Percentiles rank a stretch among this genome's conserved stretches.
These are phyloP conservation scores for Tulasnella sp. DNA, from an alignment of 768 basidiomycete genomes.

Conservation along the genomic window DNA sequence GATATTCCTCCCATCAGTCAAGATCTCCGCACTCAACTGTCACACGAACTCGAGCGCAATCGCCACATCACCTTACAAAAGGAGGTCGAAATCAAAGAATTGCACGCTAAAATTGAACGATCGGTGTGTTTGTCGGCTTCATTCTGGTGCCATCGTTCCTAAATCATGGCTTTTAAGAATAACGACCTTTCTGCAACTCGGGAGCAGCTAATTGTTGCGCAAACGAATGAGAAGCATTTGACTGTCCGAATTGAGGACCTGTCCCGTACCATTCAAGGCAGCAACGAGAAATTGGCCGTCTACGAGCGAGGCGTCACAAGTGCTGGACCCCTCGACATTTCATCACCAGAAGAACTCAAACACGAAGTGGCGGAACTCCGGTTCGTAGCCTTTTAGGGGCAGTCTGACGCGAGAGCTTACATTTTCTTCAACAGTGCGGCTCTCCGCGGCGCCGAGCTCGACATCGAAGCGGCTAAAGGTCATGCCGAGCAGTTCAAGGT, in stretches of 20 bases:
- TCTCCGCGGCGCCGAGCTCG: constrained; percentile 67
- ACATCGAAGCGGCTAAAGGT: constrained; percentile 53
- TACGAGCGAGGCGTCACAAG: constrained; percentile 52
- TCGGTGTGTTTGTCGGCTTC: constrained; percentile 29
- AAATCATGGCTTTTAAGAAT: constrained; percentile 28
- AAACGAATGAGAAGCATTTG: constrained; percentile 20
- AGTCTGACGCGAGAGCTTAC: not conserved
- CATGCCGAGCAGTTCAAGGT: constrained; percentile 80
- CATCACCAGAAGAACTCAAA: constrained; percentile 67
- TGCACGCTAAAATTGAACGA: constrained; percentile 61
- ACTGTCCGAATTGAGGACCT: constrained; percentile 13
- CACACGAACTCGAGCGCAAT: constrained; percentile 59
- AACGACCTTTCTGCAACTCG: constrained; percentile 57
- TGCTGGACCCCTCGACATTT: constrained; percentile 38
- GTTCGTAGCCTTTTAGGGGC: constrained; percentile 29
- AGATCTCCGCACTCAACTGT: constrained; percentile 57
- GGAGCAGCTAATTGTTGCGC: constrained; percentile 31
- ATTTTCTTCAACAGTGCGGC: constrained; percentile 38
- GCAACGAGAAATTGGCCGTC: constrained; percentile 74
- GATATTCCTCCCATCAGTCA: constrained; percentile 35
- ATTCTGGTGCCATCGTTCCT: not conserved
- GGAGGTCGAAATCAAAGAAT: constrained; percentile 67
- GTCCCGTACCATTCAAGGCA: constrained; percentile 52
- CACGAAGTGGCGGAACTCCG: constrained; percentile 76
- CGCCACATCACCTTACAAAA: constrained; percentile 69